These are phyloP conservation scores for Didymella glomerata DNA, from an alignment of 2,329 filamentous ascomycete species.

Conservation along the genomic window DNA sequence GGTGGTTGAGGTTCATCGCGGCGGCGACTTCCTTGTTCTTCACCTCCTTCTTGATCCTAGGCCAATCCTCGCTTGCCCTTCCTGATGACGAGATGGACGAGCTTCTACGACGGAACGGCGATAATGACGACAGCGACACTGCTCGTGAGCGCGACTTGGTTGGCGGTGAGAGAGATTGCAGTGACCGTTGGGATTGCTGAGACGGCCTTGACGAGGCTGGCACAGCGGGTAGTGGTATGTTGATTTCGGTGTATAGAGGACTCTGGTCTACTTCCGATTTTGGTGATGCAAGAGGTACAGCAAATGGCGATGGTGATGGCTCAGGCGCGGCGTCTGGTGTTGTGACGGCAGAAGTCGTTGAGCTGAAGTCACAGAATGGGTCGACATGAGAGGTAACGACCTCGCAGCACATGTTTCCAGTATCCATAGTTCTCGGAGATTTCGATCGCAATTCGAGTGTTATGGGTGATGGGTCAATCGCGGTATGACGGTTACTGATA, in stretches of 20 bases:
- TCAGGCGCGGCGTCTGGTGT: constrained; percentile 12
- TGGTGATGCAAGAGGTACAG: constrained; percentile 3
- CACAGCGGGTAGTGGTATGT: constrained; percentile 42
- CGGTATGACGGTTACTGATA: not conserved
- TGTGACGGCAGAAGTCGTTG: constrained; percentile 9
- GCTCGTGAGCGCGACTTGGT: constrained; percentile 29
- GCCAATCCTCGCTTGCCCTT: constrained; percentile 22
- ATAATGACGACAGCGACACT: constrained; percentile 36
- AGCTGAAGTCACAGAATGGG: constrained; percentile 9
- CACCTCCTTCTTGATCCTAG: constrained; percentile 34
- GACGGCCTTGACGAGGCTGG: constrained; percentile 21
- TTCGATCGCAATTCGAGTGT: not conserved
- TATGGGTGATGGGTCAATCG: not conserved
- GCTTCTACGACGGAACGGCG: constrained; percentile 33
- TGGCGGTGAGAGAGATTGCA: constrained; percentile 17
- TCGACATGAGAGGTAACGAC: constrained; percentile 10
- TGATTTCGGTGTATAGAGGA: constrained; percentile 48
- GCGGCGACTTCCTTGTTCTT: constrained; percentile 34
- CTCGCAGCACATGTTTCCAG: constrained; percentile 14
- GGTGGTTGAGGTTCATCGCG: constrained; percentile 37
- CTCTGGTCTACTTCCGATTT: constrained; percentile 31
- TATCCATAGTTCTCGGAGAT: constrained; percentile 7
- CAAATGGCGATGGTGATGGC: constrained; percentile 2
- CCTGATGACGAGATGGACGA: constrained; percentile 24
- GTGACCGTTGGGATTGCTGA: constrained; percentile 1